Evolutionary conservation across 179 eudicot species (phyloP), one percentile per base, ranked within the genome.

Genomic region (Nepenthes alata): DNA sequence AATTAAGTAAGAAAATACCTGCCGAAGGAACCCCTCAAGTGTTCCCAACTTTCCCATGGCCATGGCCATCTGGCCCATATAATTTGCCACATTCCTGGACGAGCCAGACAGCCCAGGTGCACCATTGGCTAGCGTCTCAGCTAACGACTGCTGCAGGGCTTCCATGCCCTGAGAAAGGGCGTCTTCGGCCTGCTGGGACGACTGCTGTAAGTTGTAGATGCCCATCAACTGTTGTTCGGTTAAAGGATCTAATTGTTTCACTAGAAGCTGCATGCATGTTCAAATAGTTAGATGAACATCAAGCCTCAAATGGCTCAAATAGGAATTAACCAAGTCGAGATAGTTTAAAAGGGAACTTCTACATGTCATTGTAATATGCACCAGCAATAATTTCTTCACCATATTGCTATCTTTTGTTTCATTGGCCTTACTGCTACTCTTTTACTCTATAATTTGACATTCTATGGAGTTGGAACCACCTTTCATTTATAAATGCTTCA

Each of bases 21-120:
- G 86, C 49, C 75, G 78, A 8, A 81, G 67, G 52, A 81, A 81
- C 55, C 77, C 74, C 65, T 81, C 86, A 0, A 81, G 79, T 35
- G 86, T 75, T 48, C 86, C 86, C 45, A 81, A 56, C 62, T 81
- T 81, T 7, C 86, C 86, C 86, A 81, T 81, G 37, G 85, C 85
- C 53, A 50, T 13, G 15, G 53, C 53, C 53, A 50, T 50, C 11
- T 50, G 53, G 11, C 53, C 53, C 53, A 50, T 50, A 11, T 50
- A 50, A 50, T 50, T 50, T 50, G 53, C 53, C 15, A 50, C 53
- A 50, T 50, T 13, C 83, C 86, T 37, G 75, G 77, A 16, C 77
- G 83, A 72, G 11, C 81, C 86, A 37, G 81, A 65, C 34, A 81
- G 44, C 35, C 67, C 69, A n/a, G 75, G 64, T 52, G 83, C 51